A percentile compares a stretch with the other conserved stretches of the same genome.
These are phyloP conservation scores for Dryadomyces quercus-mongolicae DNA, from an alignment of 2,329 filamentous ascomycete genomes.

Conservation along the genomic window DNA sequence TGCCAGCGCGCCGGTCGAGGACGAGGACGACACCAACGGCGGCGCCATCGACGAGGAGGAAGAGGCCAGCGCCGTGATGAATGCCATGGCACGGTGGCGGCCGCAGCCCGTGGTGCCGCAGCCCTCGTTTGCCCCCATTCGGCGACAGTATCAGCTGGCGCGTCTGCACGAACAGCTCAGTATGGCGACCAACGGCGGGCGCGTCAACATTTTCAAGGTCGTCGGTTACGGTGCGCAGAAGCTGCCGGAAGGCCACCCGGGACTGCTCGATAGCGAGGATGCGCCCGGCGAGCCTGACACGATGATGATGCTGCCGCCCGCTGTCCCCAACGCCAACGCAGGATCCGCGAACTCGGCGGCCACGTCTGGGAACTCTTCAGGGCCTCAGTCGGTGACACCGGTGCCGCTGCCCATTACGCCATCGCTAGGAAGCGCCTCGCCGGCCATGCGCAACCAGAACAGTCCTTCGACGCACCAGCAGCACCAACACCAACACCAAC, in stretches of 20 bases:
- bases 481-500: neutral
- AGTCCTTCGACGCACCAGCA: neutral
- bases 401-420: slow-evolving; percentile 3
- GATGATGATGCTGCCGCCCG: slow-evolving; percentile 16
- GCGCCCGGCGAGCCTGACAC: slow-evolving; percentile 46
- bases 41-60: slow-evolving; percentile 88
- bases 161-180: slow-evolving; percentile 54
- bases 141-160: slow-evolving; percentile 49
- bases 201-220: slow-evolving; percentile 53
- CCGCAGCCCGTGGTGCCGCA: slow-evolving; percentile 68
- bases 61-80: slow-evolving; percentile 83
- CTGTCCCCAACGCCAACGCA: neutral
- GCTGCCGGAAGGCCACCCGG: slow-evolving; percentile 36
- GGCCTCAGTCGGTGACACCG: slow-evolving; percentile 1
- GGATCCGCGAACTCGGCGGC: neutral
- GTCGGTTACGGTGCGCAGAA: slow-evolving; percentile 43
- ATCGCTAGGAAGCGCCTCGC: neutral
- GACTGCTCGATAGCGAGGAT: slow-evolving; percentile 36
- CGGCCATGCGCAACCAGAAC: neutral
- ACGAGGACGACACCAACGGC: slow-evolving; percentile 69
- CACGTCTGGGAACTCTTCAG: neutral
- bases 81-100: slow-evolving; percentile 60
- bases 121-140: slow-evolving; percentile 47
- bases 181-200: slow-evolving; percentile 53
- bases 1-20: slow-evolving; percentile 80